Evolutionary conservation across 805 yeast genomes (phyloP), one percentile per base, ranked within the genome.

Genomic region (Candida dendrica): DNA sequence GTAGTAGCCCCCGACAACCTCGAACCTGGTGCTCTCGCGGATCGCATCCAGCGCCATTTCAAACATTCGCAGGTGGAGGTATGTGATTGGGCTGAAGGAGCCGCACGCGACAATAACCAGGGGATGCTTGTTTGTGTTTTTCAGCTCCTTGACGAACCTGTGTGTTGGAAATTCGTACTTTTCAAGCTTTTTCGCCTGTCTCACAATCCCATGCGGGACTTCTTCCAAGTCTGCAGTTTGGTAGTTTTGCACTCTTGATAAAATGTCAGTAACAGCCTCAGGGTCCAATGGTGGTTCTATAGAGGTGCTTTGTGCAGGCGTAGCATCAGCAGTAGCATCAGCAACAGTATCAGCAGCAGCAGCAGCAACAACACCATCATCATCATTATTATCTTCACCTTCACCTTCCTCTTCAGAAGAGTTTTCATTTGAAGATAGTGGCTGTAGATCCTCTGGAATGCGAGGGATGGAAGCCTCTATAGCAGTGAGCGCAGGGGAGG

Each of bases 31-130:
- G 50, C 82, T 89, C 62, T 93, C 98, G 37, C 86, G 69, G 39
- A 93, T 84, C 8, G 95, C 79, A 61, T 93, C 98, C 54, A 93
- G 67, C 0, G 98, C 98, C 98, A 93, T 93, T 65, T 93, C 98
- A 61, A 93, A 93, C 98, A 93, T 93, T 44, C 98, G 75, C 56
- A 93, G 68, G 64, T 93, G 98, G 43, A 93, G 69, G 63, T 93
- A 93, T 0, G 98, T 93, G 42, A 93, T 81, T 29, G 98, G 98
- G 2, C 95, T 85, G 58, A 91, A 93, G 2, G 96, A 88, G 8
- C 98, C 98, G 65, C 98, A 93, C 1, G 98, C 97, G 22, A 93
- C 98, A 41, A 93, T 76, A 11, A 93, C 97, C 49, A 93, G 70
- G 1, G 98, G 98, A 50, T 79, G 73, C 64, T 91, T 91, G 47